phyloP scores from a whole-genome alignment of 495 filamentous ascomycete species.

The Aspergillus leporis region DNA sequence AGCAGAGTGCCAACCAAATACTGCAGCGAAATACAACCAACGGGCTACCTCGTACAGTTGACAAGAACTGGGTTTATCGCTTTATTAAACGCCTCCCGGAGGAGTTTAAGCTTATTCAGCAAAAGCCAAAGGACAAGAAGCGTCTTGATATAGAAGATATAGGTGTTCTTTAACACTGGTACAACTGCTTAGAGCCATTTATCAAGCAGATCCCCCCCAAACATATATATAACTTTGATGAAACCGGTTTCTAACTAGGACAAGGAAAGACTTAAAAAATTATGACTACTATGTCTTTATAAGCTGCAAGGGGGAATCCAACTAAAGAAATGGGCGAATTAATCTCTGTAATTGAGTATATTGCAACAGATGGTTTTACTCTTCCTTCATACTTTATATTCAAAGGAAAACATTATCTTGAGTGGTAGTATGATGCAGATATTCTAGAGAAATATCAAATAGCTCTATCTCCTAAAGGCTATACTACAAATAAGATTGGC shows the following conservation, averaged over 20 bases:
- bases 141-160: too few species aligned
- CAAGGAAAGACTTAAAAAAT: too few species aligned
- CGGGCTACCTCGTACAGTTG: conserved; percentile 1
- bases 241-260: too few species aligned
- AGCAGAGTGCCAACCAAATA: not conserved
- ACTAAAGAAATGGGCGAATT: too few species aligned
- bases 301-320: too few species aligned
- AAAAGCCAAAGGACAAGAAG: conserved; percentile 4
- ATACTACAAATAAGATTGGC: conserved; percentile 2
- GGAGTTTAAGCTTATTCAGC: not conserved
- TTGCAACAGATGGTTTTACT: too few species aligned
- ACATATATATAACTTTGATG: too few species aligned
- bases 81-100: too few species aligned
- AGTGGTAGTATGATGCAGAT: not conserved
- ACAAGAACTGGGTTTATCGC: conserved; percentile 2
- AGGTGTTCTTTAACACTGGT: conserved; percentile 2
- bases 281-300: too few species aligned
- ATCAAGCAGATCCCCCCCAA: not conserved
- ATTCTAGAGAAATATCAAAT: conserved; percentile 2
- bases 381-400: too few species aligned
- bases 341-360: too few species aligned
- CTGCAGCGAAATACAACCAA: not conserved
- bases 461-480: conserved; percentile 6
- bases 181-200: not conserved
- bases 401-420: not conserved